These are phyloP conservation scores for Huntiella abstrusa DNA, from an alignment of 2,329 filamentous ascomycete genomes.

Conservation along the genomic window DNA sequence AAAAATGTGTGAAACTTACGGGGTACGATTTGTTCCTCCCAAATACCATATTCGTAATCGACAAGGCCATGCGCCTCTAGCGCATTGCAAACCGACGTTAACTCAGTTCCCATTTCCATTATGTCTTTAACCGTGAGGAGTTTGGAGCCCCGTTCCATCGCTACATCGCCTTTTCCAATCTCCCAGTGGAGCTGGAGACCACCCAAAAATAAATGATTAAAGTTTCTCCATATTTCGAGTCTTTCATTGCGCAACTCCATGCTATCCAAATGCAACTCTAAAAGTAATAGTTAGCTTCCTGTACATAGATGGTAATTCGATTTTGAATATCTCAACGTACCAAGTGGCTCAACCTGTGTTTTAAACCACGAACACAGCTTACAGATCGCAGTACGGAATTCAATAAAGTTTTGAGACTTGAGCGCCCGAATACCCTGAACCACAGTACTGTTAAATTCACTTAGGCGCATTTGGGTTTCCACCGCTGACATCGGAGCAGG, in stretches of 20 bases:
- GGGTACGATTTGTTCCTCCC: constrained; percentile 78
- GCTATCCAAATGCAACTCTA: constrained; percentile 12
- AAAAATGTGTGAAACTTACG: constrained; percentile 34
- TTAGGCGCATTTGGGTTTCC: not conserved
- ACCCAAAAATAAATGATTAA: constrained; percentile 81
- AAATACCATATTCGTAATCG: constrained; percentile 92
- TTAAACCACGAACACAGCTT: not conserved
- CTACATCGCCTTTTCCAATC: constrained; percentile 41
- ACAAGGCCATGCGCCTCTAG: constrained; percentile 86
- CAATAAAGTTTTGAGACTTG: not conserved
- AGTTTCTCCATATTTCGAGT: constrained; percentile 77
- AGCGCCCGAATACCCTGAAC: not conserved
- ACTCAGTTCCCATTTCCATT: constrained; percentile 40
- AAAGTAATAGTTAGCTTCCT: too few species aligned
- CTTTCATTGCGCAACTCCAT: constrained; percentile 30
- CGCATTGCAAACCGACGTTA: constrained; percentile 66
- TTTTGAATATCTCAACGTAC: not conserved
- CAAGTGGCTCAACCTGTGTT: not conserved
- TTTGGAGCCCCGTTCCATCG: constrained; percentile 39
- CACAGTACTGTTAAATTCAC: not conserved
- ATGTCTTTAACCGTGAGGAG: not conserved
- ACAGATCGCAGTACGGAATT: not conserved
- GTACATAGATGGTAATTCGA: too few species aligned
- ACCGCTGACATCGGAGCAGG: not conserved
- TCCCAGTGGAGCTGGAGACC: constrained; percentile 72